Evolutionary conservation across 768 basidiomycete genomes (phyloP).

Genomic region (Macrolepiota dolichaula): DNA sequence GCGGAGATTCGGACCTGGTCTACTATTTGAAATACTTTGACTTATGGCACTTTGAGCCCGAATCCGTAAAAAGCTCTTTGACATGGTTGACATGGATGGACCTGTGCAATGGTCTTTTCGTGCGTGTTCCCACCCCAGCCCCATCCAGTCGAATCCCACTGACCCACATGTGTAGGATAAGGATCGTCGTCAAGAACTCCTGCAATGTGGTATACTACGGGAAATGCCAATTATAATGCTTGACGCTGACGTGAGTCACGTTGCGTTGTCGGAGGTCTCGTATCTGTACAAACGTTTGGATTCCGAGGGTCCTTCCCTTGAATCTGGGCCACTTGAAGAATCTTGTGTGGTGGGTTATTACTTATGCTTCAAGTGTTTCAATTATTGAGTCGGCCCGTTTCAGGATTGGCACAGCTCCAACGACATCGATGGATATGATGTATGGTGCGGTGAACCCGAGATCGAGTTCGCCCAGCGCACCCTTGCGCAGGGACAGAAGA

Average conservation of each 20-base stretch:
- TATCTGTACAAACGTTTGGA: not conserved
- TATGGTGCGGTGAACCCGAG: not conserved
- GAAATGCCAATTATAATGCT: not conserved
- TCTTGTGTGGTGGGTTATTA: no score
- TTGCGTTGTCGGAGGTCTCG: not conserved
- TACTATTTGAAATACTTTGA: not conserved
- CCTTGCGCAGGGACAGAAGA: not conserved
- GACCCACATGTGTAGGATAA: not conserved
- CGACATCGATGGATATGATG: not conserved
- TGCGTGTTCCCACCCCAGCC: not conserved
- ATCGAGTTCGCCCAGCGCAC: not conserved
- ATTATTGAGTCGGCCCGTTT: no score
- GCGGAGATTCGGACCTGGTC: not conserved
- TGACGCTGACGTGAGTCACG: not conserved
- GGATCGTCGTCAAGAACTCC: not conserved
- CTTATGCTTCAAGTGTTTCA: no score
- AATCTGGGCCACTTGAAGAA: not conserved
- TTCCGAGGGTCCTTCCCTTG: not conserved
- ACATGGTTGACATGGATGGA: not conserved
- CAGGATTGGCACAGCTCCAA: no score
- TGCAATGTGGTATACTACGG: not conserved
- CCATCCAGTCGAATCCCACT: not conserved
- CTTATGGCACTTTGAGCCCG: not conserved
- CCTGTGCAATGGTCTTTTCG: not conserved
- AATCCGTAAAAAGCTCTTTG: not conserved